Evolutionary conservation across 305 asterid species (phyloP).

Genomic region (Fraxinus albicans): DNA sequence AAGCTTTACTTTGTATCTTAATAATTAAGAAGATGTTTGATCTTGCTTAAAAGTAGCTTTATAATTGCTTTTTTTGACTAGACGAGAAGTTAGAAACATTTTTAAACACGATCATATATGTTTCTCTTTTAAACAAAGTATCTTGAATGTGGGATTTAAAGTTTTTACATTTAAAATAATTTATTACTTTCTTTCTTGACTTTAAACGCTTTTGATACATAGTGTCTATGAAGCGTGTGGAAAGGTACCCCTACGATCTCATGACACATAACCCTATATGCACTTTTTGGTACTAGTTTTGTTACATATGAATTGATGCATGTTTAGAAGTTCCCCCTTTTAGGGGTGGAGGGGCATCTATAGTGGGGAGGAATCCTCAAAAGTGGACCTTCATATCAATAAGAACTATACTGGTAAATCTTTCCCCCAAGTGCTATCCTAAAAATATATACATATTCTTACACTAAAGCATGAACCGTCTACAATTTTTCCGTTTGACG

Average conservation of each 20-base stretch:
- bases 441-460: background rate
- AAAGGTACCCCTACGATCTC: background rate
- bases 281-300: background rate
- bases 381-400: slow-evolving; percentile 31
- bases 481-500: no score
- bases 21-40: background rate
- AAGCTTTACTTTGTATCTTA: background rate
- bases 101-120: no score
- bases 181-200: no score
- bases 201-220: background rate
- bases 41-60: background rate
- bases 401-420: background rate
- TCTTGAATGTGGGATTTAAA: no score
- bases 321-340: slow-evolving; percentile 32
- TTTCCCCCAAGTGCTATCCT: background rate
- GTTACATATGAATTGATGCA: background rate
- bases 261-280: background rate
- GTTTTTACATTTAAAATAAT: no score
- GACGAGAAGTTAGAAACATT: no score
- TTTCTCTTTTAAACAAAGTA: no score
- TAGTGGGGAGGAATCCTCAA: slow-evolving; percentile 46
- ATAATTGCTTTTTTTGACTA: no score
- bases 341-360: slow-evolving; percentile 33
- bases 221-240: background rate
- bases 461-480: no score